Base-by-base conservation (phyloP, 1,284 basidiomycete genomes). In the Phylloboletellus chloephorus region DNA sequence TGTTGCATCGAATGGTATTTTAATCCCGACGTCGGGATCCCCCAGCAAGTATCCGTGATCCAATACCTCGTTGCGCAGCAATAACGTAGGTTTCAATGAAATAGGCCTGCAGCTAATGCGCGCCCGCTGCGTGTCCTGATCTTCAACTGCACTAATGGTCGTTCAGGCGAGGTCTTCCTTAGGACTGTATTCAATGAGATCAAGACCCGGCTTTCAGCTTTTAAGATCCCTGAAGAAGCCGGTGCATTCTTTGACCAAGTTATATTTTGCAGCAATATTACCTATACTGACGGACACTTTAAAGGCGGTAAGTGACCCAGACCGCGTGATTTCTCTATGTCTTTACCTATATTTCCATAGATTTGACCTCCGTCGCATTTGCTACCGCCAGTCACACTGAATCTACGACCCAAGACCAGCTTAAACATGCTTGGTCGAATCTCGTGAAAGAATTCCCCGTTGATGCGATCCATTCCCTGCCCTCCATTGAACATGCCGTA, bases 211-310 rank as follows among this genome's bases (percentile, higher is more conserved):
- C 66, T 83, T 24, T 53, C 67, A 48, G 48, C 63, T 21, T 57
- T 74, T 45, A 52, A 60, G 28, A 58, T 63, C 33, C 38, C 58
- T 20, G 69, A 74, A 37, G 54, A 61, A 12, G 52, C 66, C 2
- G 59, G 58, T 13, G 50, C 48, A 23, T 81, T 89, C 54, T 97
- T 98, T 57, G 76, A 89, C 57, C 74, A 79, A 35, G 88, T 92
- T 47, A 77, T 97, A 42, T 98, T 99, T 65, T 98, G 93, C 64
- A 86, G 93, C 19, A 99, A 98, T 62, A 85, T 94, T 31, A 98
- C 96, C 0, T 98, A 94, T 57, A 74, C 79, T 1, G 80, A 88
- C 52, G 95, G 96, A 1, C 72, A 74, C 26, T 97, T 83, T 63
- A 96, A 95, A 66, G 86, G 89, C 43, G 92, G 92, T 90, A 52